A percentile compares a stretch with the other conserved stretches of the same genome.
Evolutionary conservation across 2,329 filamentous ascomycete genomes (phyloP).

Genomic region (Dactylellina cionopaga): DNA sequence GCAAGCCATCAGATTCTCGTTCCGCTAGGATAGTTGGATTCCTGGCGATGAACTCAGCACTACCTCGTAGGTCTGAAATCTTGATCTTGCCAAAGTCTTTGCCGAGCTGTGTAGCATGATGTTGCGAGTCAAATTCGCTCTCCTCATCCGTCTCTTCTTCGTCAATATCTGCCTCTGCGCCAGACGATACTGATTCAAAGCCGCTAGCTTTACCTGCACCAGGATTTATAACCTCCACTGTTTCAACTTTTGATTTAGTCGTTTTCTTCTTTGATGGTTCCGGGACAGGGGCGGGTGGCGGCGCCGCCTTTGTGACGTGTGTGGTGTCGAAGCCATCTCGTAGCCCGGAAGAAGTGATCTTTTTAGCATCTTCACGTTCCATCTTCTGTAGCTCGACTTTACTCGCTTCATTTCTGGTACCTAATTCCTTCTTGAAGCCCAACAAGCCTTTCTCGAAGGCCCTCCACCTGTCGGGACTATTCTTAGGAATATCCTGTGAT

Average conservation of each 20-base stretch:
- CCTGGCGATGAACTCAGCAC: slow-evolving; percentile 78
- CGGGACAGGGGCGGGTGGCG: slow-evolving; percentile 12
- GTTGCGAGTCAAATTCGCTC: slow-evolving; percentile 75
- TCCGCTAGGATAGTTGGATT: slow-evolving; percentile 83
- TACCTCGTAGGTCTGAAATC: slow-evolving; percentile 76
- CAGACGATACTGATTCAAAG: slow-evolving; percentile 66
- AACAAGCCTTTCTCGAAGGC: slow-evolving; percentile 82
- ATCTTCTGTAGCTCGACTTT: slow-evolving; percentile 78
- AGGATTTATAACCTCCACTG: slow-evolving; percentile 82
- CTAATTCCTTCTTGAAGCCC: slow-evolving; percentile 79
- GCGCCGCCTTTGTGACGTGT: slow-evolving; percentile 73
- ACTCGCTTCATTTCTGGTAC: slow-evolving; percentile 79
- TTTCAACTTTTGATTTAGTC: slow-evolving; percentile 62
- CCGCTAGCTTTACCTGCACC: slow-evolving; percentile 61
- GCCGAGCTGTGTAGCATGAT: slow-evolving; percentile 80
- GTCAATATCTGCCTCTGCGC: slow-evolving; percentile 71
- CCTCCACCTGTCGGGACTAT: slow-evolving; percentile 73
- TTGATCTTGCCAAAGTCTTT: slow-evolving; percentile 83
- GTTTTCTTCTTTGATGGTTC: slow-evolving; percentile 63
- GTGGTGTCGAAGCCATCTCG: slow-evolving; percentile 92
- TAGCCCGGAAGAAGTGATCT: slow-evolving; percentile 92
- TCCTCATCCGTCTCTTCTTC: slow-evolving; percentile 65
- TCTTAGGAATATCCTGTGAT: slow-evolving; percentile 83
- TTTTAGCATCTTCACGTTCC: slow-evolving; percentile 82
- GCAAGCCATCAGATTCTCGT: slow-evolving; percentile 86